A percentile compares a stretch with the other conserved stretches of the same genome.
Conservation (phyloP, 2,329 filamentous ascomycete species). For the Pseudomassariella vexata region DNA sequence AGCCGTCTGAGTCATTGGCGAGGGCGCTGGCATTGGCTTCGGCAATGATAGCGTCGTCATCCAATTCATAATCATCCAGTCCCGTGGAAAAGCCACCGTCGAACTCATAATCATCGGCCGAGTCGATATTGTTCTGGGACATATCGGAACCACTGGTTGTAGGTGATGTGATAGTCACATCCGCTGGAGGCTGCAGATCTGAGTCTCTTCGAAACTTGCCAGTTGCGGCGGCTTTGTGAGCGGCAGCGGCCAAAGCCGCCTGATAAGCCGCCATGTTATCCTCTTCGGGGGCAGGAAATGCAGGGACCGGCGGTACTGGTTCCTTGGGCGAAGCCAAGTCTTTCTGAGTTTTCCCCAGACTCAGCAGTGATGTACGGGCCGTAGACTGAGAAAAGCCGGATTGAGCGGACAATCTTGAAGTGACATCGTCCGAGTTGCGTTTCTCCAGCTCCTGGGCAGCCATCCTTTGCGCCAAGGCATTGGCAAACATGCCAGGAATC, state of each 20-base stretch:
- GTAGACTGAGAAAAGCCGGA: conserved; percentile 43
- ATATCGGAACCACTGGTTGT: conserved; percentile 20
- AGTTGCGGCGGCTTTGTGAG: conserved; percentile 67
- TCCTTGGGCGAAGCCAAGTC: conserved; percentile 11
- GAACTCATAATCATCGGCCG: conserved; percentile 48
- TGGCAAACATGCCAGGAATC: conserved; percentile 52
- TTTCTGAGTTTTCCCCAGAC: conserved; percentile 24
- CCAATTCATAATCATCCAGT: conserved; percentile 60
- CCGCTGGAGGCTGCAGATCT: conserved; percentile 31
- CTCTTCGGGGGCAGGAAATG: conserved; percentile 11
- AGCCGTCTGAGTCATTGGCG: conserved; percentile 86
- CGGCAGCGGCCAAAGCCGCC: conserved; percentile 75
- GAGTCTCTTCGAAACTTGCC: conserved; percentile 66
- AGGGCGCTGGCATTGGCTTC: conserved; percentile 92
- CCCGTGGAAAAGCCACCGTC: conserved; percentile 49
- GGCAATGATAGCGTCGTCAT: conserved; percentile 87
- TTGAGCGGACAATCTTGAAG: conserved; percentile 37
- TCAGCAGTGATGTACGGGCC: conserved; percentile 45
- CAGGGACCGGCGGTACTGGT: conserved; percentile 11
- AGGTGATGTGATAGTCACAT: conserved; percentile 28
- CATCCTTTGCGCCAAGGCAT: conserved; percentile 41
- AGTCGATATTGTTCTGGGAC: conserved; percentile 15
- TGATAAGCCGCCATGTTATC: conserved; percentile 62
- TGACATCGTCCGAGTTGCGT: conserved; percentile 40
- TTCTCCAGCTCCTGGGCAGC: conserved; percentile 28